These are phyloP conservation scores for Penicillium mononematosum DNA, from an alignment of 495 filamentous ascomycete genomes.

Conservation along the genomic window DNA sequence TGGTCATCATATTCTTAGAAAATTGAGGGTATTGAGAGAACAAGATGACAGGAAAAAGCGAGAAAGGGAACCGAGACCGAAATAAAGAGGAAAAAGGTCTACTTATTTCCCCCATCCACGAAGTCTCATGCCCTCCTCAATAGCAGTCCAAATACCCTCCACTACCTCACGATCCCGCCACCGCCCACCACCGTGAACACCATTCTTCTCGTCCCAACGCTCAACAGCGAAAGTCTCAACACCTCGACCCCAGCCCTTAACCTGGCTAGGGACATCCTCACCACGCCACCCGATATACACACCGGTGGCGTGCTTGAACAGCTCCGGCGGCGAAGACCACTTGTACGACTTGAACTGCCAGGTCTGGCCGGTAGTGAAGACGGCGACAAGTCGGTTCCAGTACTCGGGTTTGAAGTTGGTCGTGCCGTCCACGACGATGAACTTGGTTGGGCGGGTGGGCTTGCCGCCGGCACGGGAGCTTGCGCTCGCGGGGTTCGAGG, in stretches of 20 bases:
- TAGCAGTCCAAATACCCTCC: slow-evolving; percentile 85
- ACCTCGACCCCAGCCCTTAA: slow-evolving; percentile 81
- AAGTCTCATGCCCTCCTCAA: slow-evolving; percentile 83
- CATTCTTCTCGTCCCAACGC: slow-evolving; percentile 65
- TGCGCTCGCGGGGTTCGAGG: slow-evolving; percentile 28
- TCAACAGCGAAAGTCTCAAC: slow-evolving; percentile 75
- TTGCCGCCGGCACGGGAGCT: slow-evolving; percentile 37
- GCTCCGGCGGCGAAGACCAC: slow-evolving; percentile 83
- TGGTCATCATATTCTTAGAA: slow-evolving; percentile 17
- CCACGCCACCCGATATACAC: slow-evolving; percentile 91
- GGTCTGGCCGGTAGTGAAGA: slow-evolving; percentile 96
- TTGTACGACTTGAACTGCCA: slow-evolving; percentile 99
- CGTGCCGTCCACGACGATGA: slow-evolving; percentile 86
- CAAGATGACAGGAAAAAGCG: slow-evolving; percentile 14
- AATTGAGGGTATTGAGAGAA: slow-evolving; percentile 9
- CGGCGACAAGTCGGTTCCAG: slow-evolving; percentile 92
- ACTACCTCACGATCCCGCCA: slow-evolving; percentile 94
- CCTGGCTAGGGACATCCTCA: slow-evolving; percentile 71
- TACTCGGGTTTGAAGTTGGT: slow-evolving; percentile 97
- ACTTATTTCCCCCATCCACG: slow-evolving; percentile 75
- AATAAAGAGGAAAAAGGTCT: slow-evolving; percentile 7
- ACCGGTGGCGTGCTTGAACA: slow-evolving; percentile 84
- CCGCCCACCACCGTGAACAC: slow-evolving; percentile 57
- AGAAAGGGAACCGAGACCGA: not conserved
- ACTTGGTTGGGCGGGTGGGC: slow-evolving; percentile 71